Evolutionary conservation across 106 monocot genomes (phyloP), one percentile per base, ranked within the genome.

Genomic region (Iris macrosiphon): DNA sequence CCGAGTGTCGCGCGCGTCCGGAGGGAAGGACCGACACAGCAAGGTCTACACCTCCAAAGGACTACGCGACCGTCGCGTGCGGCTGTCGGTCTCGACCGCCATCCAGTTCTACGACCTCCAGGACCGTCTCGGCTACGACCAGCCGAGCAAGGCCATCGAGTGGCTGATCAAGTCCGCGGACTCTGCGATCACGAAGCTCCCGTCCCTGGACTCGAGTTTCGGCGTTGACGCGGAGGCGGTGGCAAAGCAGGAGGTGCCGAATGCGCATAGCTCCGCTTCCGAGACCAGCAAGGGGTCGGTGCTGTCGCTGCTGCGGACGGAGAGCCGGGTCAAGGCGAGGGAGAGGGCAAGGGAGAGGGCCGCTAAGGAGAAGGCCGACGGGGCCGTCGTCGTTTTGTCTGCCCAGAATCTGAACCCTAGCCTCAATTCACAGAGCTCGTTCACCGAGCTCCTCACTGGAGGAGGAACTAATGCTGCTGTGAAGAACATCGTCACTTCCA

Each of bases 21-120:
- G 96, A 1, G 96, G 96, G n/a, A 98, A 98, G 41, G 96, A 98
- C 60, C 86, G 96, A 16, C 96, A 98, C 72, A 98, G 96, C 80
- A 98, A 98, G 74, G 96, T 98, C 21, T 63, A 83, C 21, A 98
- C 96, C 0, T 83, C 90, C 12, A 90, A 87, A 54, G 90, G 96
- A 2, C 64, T 91, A 13, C 67, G 96, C 1, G 96, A 98, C 41
- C 79, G 96, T n/a, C 63, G 96, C 3, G 90, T 98, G 20, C 73
- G 96, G 1, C 77, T 98, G 12, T 98, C 96, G 4, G 96, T 98
- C n/a, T 83, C 96, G 17, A 98, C 96, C 0, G 96, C 96, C 6
- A 98, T 98, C 55, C 87, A 98, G 65, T 98, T 98, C 64, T 98
- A 98, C 33, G 90, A 98, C 43, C 80, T 98, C 38, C 96, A 98